phyloP scores from a whole-genome alignment of 306 rosid species.

The Gynostemma pentaphyllum region DNA sequence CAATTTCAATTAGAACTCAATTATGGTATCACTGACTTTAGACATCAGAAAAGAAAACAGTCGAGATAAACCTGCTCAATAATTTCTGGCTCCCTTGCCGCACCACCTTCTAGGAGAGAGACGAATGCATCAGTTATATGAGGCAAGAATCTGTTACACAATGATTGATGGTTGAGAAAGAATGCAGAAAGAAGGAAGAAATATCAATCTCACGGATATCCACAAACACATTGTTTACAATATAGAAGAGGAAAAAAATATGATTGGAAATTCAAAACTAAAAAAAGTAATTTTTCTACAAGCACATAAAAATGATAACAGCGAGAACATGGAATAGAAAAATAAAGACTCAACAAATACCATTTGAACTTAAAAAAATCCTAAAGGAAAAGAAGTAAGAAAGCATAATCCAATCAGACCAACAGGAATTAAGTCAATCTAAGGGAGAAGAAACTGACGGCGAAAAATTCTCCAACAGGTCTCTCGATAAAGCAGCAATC shows the following conservation, averaged over 20 bases:
- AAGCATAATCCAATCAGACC: not conserved
- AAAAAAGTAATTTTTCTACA: not conserved
- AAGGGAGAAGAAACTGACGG: slow-evolving; percentile 53
- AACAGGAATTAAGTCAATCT: slow-evolving; percentile 15
- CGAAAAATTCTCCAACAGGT: slow-evolving; percentile 63
- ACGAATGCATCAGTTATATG: slow-evolving; percentile 49
- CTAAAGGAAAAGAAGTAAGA: not conserved
- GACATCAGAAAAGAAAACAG: not conserved
- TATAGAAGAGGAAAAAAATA: not conserved
- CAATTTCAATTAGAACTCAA: not conserved
- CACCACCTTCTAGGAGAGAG: slow-evolving; percentile 71
- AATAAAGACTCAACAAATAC: not conserved
- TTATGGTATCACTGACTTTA: not conserved
- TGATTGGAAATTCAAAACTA: not conserved
- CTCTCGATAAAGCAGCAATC: slow-evolving; percentile 72
- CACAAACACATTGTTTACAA: not conserved
- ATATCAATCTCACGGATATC: not conserved
- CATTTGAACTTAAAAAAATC: not conserved
- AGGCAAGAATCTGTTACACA: slow-evolving; percentile 43
- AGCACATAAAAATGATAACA: not conserved
- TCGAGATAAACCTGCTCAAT: slow-evolving; percentile 52
- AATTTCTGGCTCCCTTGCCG: slow-evolving; percentile 80
- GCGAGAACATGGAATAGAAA: not conserved
- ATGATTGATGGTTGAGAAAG: not conserved
- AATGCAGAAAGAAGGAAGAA: not conserved